Conservation (phyloP, 2,329 filamentous ascomycete species). For the Ophiostoma ulmi region DNA sequence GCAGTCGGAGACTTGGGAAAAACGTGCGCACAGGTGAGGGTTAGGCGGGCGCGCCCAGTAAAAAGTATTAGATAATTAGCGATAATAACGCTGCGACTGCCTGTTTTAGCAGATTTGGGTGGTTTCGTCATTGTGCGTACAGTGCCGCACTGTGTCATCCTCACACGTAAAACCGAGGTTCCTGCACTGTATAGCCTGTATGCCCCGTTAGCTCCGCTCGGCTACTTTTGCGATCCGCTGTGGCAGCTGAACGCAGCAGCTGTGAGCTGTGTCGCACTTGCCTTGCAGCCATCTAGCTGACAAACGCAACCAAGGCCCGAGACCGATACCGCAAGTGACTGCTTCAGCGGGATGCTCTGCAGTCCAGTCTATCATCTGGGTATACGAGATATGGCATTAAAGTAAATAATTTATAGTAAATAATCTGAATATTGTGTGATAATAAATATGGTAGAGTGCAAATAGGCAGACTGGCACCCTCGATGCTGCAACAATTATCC, state of each 20-base stretch:
- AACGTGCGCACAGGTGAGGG: constrained; percentile 13
- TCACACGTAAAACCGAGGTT: background rate
- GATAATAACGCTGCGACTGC: background rate
- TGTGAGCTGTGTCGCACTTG: background rate
- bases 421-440: background rate
- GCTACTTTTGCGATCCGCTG: background rate
- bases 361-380: background rate
- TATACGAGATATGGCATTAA: background rate
- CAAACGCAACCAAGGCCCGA: background rate
- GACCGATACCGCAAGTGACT: background rate
- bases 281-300: background rate
- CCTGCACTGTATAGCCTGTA: background rate
- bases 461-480: background rate
- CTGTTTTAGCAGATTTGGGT: background rate
- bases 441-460: background rate
- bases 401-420: background rate
- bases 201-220: constrained; percentile 6
- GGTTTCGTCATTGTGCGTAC: constrained; percentile 9
- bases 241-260: background rate
- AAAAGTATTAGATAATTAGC: background rate
- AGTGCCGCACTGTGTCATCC: background rate
- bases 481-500: background rate
- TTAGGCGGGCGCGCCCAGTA: constrained; percentile 3
- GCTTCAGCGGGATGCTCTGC: background rate
- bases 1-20: constrained; percentile 11